These are phyloP conservation scores for Lichtheimia hyalospora DNA, from an alignment of 371 early-diverging fungal species.

Conservation along the genomic window DNA sequence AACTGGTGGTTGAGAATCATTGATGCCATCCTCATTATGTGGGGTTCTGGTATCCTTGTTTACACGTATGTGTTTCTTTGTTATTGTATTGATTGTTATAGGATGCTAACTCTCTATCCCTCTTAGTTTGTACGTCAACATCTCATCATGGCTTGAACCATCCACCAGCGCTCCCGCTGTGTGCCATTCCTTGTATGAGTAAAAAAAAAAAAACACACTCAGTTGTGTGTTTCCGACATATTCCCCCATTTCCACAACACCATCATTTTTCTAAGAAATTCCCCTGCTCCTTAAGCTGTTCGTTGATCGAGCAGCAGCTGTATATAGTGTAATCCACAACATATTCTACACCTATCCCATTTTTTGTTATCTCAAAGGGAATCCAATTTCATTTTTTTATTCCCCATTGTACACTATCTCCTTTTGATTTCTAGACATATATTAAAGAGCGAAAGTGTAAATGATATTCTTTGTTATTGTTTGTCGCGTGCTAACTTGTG, in stretches of 20 bases:
- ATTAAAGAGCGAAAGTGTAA: no score
- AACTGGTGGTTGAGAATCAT: constrained; percentile 26
- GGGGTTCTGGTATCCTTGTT: constrained; percentile 57
- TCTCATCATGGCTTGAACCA: constrained; percentile 42
- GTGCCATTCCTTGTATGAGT: constrained; percentile 2
- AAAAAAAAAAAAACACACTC: constrained; percentile 3
- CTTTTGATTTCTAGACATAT: no score
- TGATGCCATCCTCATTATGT: constrained; percentile 49
- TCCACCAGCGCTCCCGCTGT: not conserved
- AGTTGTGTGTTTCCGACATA: not conserved
- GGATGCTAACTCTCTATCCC: not conserved
- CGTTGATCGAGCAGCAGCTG: constrained; percentile 13
- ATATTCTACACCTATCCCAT: no score
- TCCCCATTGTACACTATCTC: no score
- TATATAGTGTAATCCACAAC: no score
- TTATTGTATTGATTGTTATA: not conserved
- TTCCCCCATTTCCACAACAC: not conserved
- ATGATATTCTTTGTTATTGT: no score
- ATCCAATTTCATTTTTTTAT: no score
- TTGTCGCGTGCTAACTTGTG: no score
- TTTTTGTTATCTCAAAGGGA: no score
- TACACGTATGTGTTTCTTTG: constrained; percentile 19
- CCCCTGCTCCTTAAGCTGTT: constrained; percentile 7
- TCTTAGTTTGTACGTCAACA: constrained; percentile 24
- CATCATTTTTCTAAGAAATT: not conserved